These are phyloP conservation scores for Pterocarpus santalinus DNA, from an alignment of 306 rosid species.

Conservation along the genomic window DNA sequence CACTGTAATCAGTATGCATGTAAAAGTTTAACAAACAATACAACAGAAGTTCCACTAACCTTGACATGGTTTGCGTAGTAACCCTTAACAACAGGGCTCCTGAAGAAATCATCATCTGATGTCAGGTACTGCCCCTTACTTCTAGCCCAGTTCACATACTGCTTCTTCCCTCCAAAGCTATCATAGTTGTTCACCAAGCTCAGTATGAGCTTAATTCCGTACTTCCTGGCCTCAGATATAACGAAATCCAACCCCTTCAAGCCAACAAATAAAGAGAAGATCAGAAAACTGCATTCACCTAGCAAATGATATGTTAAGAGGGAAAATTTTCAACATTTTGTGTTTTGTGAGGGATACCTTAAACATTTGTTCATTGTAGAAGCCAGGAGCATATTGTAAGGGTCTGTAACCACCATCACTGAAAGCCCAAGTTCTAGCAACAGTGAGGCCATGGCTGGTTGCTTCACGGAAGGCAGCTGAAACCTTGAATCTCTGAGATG, in stretches of 20 bases:
- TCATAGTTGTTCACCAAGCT: constrained; percentile 96
- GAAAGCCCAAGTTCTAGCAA: constrained; percentile 98
- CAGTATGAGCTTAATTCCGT: constrained; percentile 84
- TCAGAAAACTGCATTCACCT: constrained; percentile 13
- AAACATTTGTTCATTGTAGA: constrained; percentile 84
- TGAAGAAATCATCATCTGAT: constrained; percentile 92
- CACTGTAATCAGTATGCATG: not conserved
- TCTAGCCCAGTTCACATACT: constrained; percentile 97
- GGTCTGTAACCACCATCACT: constrained; percentile 92
- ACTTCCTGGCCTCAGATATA: constrained; percentile 81
- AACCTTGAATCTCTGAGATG: constrained; percentile 81
- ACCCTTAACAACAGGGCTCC: constrained; percentile 73
- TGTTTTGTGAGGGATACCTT: constrained; percentile 53
- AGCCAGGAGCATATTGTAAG: constrained; percentile 87
- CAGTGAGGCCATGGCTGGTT: constrained; percentile 73
- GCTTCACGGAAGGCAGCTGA: constrained; percentile 80
- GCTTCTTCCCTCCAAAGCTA: constrained; percentile 89
- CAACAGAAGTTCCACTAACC: constrained; percentile 50
- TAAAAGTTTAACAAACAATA: constrained; percentile 16
- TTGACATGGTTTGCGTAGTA: constrained; percentile 84
- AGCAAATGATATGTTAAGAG: not conserved
- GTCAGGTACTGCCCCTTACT: constrained; percentile 74
- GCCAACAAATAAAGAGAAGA: constrained; percentile 32
- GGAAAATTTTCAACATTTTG: not conserved
- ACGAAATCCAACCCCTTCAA: constrained; percentile 91